Base-by-base conservation (phyloP, 768 basidiomycete genomes). In the Pisolithus orientalis region DNA sequence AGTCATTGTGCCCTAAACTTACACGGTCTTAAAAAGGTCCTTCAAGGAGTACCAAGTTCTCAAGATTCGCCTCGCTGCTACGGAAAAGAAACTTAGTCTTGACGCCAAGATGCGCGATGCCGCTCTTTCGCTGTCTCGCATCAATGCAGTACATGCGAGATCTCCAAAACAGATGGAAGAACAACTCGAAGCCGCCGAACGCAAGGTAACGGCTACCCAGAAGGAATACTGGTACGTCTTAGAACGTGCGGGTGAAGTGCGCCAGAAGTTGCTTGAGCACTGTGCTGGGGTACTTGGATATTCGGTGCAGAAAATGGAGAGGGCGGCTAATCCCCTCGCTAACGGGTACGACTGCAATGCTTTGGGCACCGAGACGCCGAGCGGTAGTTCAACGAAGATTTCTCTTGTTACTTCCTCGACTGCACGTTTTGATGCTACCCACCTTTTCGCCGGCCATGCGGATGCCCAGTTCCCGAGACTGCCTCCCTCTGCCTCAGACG, bases 41-140 rank as follows among this genome's bases (percentile, higher is more conserved):
- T 44, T 49, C 37, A 58, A 94, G 91, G 92, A 94, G 65, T 76
- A 91, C 55, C 79, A 84, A 65, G 67, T 83, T 42, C 78, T 94
- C 28, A 72, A 78, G 28, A 79, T 85, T 4, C 79, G 89, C 13
- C 70, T 85, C 10, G 76, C 72, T 34, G 84, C 86, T 24, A 75
- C 84, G 68, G 74, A 76, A 47, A 89, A 81, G 66, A 93, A 89
- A 62, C 77, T 94, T 50, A 73, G 79, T 2, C 77, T 90, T 32
- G 92, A 94, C 64, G 87, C 83, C 44, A 92, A 89, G 64, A 91
- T 94, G 31, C 89, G 92, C 24, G 90, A 94, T 57, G 91, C 91
- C 1, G 87, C 90, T 2, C 60, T 83, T 6, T 90, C 85, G 14
- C 77, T 94, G 4, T 77, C 84, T 49, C 83, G 78, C 67, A 75